A percentile compares a stretch with the other conserved stretches of the same genome.
These are phyloP conservation scores for Solanum okadae DNA, from an alignment of 257 asterid genomes.

Conservation along the genomic window DNA sequence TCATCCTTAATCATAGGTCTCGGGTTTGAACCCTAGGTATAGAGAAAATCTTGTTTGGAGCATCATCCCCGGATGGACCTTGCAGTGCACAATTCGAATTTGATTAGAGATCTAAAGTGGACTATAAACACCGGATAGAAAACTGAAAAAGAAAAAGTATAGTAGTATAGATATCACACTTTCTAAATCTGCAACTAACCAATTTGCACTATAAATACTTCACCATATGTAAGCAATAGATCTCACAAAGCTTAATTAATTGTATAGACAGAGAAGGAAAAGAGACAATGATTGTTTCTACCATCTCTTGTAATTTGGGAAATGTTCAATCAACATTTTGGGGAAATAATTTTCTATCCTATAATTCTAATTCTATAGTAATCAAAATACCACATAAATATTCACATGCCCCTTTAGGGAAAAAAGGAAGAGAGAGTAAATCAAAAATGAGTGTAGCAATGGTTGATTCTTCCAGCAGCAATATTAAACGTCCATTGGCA, in stretches of 20 bases:
- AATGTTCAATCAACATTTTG: not conserved
- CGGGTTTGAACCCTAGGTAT: no score
- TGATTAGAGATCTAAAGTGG: no score
- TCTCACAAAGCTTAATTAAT: not conserved
- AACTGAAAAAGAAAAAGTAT: no score
- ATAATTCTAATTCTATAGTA: not conserved
- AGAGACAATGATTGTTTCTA: not conserved
- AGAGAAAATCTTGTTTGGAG: no score
- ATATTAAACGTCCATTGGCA: not conserved
- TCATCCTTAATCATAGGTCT: no score
- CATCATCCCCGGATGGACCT: no score
- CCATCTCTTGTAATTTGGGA: not conserved
- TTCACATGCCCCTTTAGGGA: not conserved
- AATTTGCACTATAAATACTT: no score
- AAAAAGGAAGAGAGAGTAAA: not conserved
- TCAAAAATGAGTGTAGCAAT: not conserved
- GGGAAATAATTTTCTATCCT: not conserved
- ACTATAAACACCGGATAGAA: no score
- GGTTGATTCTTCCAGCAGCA: not conserved
- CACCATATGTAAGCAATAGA: not conserved
- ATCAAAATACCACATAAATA: not conserved
- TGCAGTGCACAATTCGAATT: no score
- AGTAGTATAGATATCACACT: no score
- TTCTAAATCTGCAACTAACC: no score
- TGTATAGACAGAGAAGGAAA: not conserved